Evolutionary conservation across 1,284 basidiomycete species (phyloP).

Genomic region (Hypsizygus ulmarius): DNA sequence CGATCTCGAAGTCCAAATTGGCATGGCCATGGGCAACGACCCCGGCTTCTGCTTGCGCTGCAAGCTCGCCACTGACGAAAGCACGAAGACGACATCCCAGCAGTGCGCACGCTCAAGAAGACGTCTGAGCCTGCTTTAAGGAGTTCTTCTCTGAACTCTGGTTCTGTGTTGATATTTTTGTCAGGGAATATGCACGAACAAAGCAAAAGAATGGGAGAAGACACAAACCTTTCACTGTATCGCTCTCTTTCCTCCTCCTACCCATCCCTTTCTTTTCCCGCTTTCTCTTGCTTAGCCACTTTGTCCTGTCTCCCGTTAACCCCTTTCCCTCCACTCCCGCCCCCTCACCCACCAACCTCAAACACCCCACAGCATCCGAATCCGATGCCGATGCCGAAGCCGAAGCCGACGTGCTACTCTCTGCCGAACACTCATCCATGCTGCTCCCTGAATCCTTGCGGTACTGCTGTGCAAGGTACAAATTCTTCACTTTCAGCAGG

Average conservation of each 20-base stretch:
- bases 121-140: constrained; percentile 22
- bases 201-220: constrained; percentile 36
- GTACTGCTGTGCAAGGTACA: constrained; percentile 23
- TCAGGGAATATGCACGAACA: no score
- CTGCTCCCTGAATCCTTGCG: constrained; percentile 14
- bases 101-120: constrained; percentile 22
- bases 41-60: neutral
- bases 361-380: constrained; percentile 24
- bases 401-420: constrained; percentile 25
- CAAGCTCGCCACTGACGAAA: constrained; percentile 5
- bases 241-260: constrained; percentile 11
- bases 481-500: constrained; percentile 66
- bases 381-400: constrained; percentile 35
- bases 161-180: constrained; percentile 25
- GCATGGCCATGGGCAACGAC: no score
- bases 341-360: constrained; percentile 7
- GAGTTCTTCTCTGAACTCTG: constrained; percentile 22
- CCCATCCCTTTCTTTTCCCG: neutral
- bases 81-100: constrained; percentile 20
- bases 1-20: no score
- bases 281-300: constrained; percentile 6
- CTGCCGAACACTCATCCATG: constrained; percentile 15
- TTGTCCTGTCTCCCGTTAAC: constrained; percentile 19
- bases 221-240: constrained; percentile 20
- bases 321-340: neutral